Conservation (phyloP, 257 asterid genomes). For the Leptodermis oblonga region DNA sequence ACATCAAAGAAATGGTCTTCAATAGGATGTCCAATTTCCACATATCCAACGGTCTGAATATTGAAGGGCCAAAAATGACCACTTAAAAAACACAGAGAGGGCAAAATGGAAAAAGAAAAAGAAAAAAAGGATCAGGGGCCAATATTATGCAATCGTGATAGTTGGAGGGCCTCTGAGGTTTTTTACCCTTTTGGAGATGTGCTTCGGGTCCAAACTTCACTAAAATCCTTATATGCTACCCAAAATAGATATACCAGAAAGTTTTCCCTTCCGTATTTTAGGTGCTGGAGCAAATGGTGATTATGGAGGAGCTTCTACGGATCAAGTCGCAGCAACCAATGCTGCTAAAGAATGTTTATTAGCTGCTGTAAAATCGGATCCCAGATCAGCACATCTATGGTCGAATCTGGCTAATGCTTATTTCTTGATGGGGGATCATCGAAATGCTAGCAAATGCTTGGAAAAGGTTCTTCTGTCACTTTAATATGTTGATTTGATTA, state of each 20-base stretch:
- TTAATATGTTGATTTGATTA: neutral
- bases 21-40: too few relatives aligned
- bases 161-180: too few relatives aligned
- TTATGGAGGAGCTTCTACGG: conserved; percentile 39
- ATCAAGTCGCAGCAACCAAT: conserved; percentile 50
- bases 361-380: conserved; percentile 79
- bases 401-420: conserved; percentile 85
- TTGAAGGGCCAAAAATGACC: too few relatives aligned
- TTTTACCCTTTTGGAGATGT: too few relatives aligned
- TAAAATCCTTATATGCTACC: neutral
- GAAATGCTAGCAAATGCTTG: conserved; percentile 80
- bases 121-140: too few relatives aligned
- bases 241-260: neutral
- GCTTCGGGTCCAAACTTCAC: neutral
- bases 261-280: conserved; percentile 19
- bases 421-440: conserved; percentile 77
- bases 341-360: conserved; percentile 92
- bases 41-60: too few relatives aligned
- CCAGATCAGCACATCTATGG: conserved; percentile 91
- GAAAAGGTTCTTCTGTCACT: conserved; percentile 56
- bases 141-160: too few relatives aligned
- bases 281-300: conserved; percentile 82
- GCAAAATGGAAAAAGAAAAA: too few relatives aligned
- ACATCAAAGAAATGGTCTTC: too few relatives aligned
- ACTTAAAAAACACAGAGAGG: too few relatives aligned